A percentile compares a stretch with the other conserved stretches of the same genome.
These are phyloP conservation scores for Neurospora hispaniola DNA, from an alignment of 495 filamentous ascomycete species.

Conservation along the genomic window DNA sequence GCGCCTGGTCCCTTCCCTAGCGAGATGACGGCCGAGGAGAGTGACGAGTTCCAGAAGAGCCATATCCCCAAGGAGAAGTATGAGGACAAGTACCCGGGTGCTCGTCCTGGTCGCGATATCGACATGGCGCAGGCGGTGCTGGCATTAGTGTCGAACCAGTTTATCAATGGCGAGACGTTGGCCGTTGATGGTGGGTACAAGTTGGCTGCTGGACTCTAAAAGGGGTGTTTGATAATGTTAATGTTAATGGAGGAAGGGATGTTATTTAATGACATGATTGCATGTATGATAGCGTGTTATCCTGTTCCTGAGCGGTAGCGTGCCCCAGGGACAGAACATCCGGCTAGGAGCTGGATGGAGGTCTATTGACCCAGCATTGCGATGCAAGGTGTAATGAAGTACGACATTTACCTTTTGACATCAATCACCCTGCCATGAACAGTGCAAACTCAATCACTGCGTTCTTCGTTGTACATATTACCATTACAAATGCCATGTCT, in stretches of 20 bases:
- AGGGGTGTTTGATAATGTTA: neutral
- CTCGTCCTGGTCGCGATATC: conserved; percentile 55
- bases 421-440: neutral
- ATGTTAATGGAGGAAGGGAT: neutral
- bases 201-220: conserved; percentile 13
- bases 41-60: conserved; percentile 54
- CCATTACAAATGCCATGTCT: neutral
- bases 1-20: conserved; percentile 69
- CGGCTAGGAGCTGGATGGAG: neutral
- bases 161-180: conserved; percentile 58
- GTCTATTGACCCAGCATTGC: neutral
- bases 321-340: neutral
- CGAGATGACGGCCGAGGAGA: conserved; percentile 52
- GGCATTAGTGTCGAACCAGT: conserved; percentile 55
- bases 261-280: neutral
- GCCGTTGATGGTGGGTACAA: conserved; percentile 53
- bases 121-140: conserved; percentile 65
- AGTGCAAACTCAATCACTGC: neutral
- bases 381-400: neutral
- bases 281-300: neutral
- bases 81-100: conserved; percentile 44
- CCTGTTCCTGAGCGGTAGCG: neutral
- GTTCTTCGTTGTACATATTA: neutral
- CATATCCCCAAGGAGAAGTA: conserved; percentile 50
- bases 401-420: neutral